Evolutionary conservation across 495 filamentous ascomycete genomes (phyloP), one percentile per base, ranked within the genome.

Genomic region (Neurospora sp.): DNA sequence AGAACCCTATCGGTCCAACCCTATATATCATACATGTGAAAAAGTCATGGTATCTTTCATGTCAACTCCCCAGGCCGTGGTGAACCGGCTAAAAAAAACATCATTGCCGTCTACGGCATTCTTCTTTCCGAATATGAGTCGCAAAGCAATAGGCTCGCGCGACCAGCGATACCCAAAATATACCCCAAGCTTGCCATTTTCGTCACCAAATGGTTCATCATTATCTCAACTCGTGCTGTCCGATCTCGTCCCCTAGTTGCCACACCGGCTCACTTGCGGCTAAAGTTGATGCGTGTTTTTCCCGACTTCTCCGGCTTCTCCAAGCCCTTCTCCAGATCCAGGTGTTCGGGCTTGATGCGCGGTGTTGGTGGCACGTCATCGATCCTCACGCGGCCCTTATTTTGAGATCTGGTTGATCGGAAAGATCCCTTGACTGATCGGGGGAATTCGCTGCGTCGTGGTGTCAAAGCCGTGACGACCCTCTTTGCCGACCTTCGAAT

Each of bases 341-440:
- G 73, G 48, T 75, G 75, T 59, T 82, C 80, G 5, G 79, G 80
- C 72, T 78, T 80, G 41, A 85, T 76, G 71, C 79, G 81, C 11
- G 86, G 87, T 4, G 86, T 87, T 9, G 85, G 84, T 40, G 87
- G 86, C 16, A 86, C 82, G 23, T 88, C 86, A 59, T 88, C 82
- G 70, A 83, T 78, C 54, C 82, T 77, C 7, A 75, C 74, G 5
- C 76, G 70, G 48, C 77, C 73, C 31, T 66, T 66, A 23, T 78
- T 76, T n/a, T 80, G 77, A 39, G 77, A 78, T 46, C 72, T 72
- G 41, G 76, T 66, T 72, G 54, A 66, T 66, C 54, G 54, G 72
- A 76, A 42, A 37, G 78, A 75, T 18, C 85, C 79, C 78, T 87
- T 87, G 40, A 85, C 83, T 27, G 86, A 87, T 69, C 78, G 84